These are phyloP conservation scores for Hibiscus mutabilis DNA, from an alignment of 345 rosid genomes.

Conservation along the genomic window DNA sequence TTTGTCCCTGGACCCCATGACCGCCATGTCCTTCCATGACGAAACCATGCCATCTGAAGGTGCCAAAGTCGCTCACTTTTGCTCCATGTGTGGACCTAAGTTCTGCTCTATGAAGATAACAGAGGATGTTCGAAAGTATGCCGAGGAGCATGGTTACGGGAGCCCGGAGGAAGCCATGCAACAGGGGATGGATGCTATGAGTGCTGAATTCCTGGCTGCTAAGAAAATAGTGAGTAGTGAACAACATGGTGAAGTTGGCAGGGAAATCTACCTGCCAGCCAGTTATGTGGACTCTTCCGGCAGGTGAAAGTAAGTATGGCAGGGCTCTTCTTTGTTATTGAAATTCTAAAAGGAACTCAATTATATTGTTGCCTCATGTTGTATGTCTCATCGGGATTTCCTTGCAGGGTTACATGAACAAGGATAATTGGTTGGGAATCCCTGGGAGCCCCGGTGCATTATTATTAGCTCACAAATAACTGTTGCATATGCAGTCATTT, in stretches of 20 bases:
- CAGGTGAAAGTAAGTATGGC: conserved; percentile 41
- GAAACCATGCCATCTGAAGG: conserved; percentile 95
- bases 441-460: conserved; percentile 20
- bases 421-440: neutral
- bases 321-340: neutral
- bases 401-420: conserved; percentile 22
- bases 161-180: conserved; percentile 72
- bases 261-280: conserved; percentile 83
- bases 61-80: conserved; percentile 95
- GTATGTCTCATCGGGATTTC: neutral
- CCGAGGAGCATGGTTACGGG: conserved; percentile 94
- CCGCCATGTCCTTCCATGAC: conserved; percentile 94
- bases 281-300: conserved; percentile 38
- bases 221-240: conserved; percentile 87
- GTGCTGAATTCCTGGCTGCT: conserved; percentile 79
- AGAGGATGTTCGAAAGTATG: conserved; percentile 87
- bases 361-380: neutral
- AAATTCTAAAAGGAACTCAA: neutral
- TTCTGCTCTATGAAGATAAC: conserved; percentile 99
- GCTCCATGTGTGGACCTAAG: conserved; percentile 98
- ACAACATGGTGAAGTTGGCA: conserved; percentile 92
- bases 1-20: conserved; percentile 94
- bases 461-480: conserved; percentile 7
- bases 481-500: conserved; percentile 11
- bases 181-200: conserved; percentile 92